Evolutionary conservation across 2,329 filamentous ascomycete species (phyloP), one percentile per base, ranked within the genome.

Genomic region (Ceratocystis huliohia): DNA sequence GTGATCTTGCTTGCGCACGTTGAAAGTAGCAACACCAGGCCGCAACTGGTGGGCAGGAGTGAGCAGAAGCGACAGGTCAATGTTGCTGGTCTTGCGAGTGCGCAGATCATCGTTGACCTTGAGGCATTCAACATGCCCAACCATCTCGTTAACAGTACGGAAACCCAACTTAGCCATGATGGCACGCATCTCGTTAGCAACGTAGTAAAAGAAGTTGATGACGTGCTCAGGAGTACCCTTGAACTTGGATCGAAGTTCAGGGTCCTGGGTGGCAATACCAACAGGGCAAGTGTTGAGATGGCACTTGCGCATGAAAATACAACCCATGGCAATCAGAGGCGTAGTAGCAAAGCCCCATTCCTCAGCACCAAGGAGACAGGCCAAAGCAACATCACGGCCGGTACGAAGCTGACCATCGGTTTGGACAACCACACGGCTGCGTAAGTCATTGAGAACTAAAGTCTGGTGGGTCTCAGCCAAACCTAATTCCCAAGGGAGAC

Each of bases 151-250:
- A 75, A 97, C 88, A 68, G 89, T 96, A 70, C 93, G 87, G 84
- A 96, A 91, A 71, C 93, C 93, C 72, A 96, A 85, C 78, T 89
- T 91, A 63, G 93, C 92, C 93, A 97, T 96, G 77, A 97, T 96
- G 45, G 92, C 91, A 74, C 93, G 88, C 67, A 97, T 84, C 79
- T 97, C 93, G 74, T 97, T 97, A 71, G 93, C 89, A 64, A 97
- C 83, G 73, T 96, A 97, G 80, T 96, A 97, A 79, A 96, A 96
- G 81, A 96, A 96, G 82, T 96, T 97, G 77, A 97, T 96, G 67
- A 96, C 92, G 72, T 96, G 91, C 78, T 97, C 93, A 10, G 93
- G 92, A 0, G 90, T 92, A 69, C 93, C 93, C 71, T 86, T 81
- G 77, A 97, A 96, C 78, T 96, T 97, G 82, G 92, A 89, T 68